Conservation (phyloP, 495 filamentous ascomycete species). For the Tetracladium setigerum region DNA sequence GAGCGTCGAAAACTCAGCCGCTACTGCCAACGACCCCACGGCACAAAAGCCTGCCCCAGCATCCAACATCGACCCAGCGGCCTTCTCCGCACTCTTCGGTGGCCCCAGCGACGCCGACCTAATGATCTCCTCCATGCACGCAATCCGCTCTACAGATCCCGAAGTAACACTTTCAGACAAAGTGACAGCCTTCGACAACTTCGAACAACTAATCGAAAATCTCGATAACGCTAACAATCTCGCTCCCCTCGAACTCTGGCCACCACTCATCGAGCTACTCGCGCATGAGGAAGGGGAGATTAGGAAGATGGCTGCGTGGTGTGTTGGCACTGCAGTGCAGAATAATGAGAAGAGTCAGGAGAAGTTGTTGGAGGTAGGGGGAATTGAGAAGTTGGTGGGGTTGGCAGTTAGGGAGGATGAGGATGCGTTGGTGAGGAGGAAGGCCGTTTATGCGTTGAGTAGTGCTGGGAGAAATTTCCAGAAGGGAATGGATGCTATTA, state of each 20-base stretch:
- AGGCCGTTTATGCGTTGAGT: slow-evolving; percentile 82
- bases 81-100: slow-evolving; percentile 67
- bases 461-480: slow-evolving; percentile 80
- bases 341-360: slow-evolving; percentile 85
- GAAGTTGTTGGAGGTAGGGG: slow-evolving; percentile 62
- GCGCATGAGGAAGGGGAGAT: slow-evolving; percentile 60
- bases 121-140: slow-evolving; percentile 76
- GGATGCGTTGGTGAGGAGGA: slow-evolving; percentile 60
- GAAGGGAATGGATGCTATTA: slow-evolving; percentile 59
- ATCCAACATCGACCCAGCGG: slow-evolving; percentile 49
- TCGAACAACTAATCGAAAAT: slow-evolving; percentile 84
- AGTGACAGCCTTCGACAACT: slow-evolving; percentile 88
- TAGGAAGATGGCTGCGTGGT: slow-evolving; percentile 81
- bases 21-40: slow-evolving; percentile 36
- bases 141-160: slow-evolving; percentile 53
- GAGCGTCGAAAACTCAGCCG: slow-evolving; percentile 72
- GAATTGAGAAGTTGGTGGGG: slow-evolving; percentile 57
- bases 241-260: slow-evolving; percentile 69
- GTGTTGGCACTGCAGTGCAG: slow-evolving; percentile 87
- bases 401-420: slow-evolving; percentile 52
- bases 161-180: slow-evolving; percentile 63
- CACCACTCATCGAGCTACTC: slow-evolving; percentile 63
- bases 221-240: slow-evolving; percentile 96
- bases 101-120: slow-evolving; percentile 81
- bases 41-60: slow-evolving; percentile 23